These are phyloP conservation scores for Aspergillus sp. DNA, from an alignment of 2,329 filamentous ascomycete species.

Conservation along the genomic window DNA sequence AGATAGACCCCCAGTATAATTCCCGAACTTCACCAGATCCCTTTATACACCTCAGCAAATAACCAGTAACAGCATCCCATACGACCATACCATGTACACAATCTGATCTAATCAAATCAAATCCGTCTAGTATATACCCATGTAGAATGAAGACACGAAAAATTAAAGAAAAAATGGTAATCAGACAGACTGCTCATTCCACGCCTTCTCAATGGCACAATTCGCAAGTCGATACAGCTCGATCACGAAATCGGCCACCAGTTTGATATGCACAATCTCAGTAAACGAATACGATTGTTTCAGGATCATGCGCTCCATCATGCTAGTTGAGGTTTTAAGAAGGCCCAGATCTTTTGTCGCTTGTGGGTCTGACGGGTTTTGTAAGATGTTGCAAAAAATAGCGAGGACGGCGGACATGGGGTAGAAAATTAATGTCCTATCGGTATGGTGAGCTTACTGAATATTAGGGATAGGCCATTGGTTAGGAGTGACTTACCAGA, in stretches of 20 bases:
- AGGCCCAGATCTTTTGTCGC: constrained; percentile 50
- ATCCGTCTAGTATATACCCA: background rate
- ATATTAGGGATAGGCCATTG: background rate
- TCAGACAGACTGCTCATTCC: constrained; percentile 25
- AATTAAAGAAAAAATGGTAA: background rate
- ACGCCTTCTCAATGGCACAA: constrained; percentile 45
- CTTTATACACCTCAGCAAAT: background rate
- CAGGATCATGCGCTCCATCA: constrained; percentile 43
- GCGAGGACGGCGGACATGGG: constrained; percentile 55
- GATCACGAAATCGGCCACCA: constrained; percentile 45
- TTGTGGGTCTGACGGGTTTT: constrained; percentile 46
- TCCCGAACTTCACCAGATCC: background rate
- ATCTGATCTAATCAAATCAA: background rate
- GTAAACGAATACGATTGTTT: constrained; percentile 29
- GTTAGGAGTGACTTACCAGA: constrained; percentile 44
- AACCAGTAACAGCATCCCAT: background rate
- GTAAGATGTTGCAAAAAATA: constrained; percentile 57
- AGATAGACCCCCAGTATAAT: background rate
- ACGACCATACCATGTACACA: background rate
- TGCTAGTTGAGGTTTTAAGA: constrained; percentile 42
- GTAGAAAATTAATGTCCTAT: constrained; percentile 58
- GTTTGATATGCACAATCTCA: constrained; percentile 43
- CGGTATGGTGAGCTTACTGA: background rate
- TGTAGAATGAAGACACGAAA: background rate
- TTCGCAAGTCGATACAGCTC: constrained; percentile 47